Percentiles rank a stretch among this genome's conserved stretches.
Conservation (phyloP, 1,139 yeast genomes). For the Yamadazyma atlantica region DNA sequence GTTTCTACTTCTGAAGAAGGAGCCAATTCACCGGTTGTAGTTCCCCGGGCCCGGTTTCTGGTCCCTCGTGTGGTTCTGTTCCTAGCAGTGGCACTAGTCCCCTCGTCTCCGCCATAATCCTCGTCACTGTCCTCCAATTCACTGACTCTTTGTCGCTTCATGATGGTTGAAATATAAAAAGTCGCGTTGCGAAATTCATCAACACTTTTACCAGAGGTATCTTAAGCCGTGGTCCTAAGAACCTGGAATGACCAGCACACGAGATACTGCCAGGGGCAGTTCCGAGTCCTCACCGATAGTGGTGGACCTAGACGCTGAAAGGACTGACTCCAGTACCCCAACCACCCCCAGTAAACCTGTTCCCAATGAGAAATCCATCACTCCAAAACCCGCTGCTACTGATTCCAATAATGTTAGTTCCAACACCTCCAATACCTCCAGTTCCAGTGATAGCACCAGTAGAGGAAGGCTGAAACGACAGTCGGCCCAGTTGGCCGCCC, state of each 20-base stretch:
- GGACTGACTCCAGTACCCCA: background rate
- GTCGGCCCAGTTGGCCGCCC: constrained; percentile 16
- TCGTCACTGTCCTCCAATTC: background rate
- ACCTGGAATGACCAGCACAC: too few species aligned
- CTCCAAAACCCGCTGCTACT: background rate
- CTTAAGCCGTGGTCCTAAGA: too few species aligned
- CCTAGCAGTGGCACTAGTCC: too few species aligned
- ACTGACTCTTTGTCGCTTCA: background rate
- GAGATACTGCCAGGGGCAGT: too few species aligned
- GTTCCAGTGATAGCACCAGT: too few species aligned
- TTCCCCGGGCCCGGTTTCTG: too few species aligned
- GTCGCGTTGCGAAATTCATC: background rate
- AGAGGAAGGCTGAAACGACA: constrained; percentile 12
- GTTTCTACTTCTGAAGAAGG: background rate
- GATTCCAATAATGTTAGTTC: too few species aligned
- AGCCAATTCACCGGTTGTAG: too few species aligned
- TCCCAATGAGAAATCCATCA: background rate
- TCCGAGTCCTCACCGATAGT: background rate
- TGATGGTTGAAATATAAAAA: background rate
- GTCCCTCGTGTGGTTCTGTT: too few species aligned
- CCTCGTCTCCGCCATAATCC: too few species aligned
- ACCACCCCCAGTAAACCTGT: background rate
- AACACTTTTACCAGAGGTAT: background rate
- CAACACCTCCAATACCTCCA: too few species aligned
- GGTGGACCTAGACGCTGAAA: background rate